Evolutionary conservation across 2,329 filamentous ascomycete genomes (phyloP), one percentile per base, ranked within the genome.

Genomic region (Pseudogymnoascus sp.): DNA sequence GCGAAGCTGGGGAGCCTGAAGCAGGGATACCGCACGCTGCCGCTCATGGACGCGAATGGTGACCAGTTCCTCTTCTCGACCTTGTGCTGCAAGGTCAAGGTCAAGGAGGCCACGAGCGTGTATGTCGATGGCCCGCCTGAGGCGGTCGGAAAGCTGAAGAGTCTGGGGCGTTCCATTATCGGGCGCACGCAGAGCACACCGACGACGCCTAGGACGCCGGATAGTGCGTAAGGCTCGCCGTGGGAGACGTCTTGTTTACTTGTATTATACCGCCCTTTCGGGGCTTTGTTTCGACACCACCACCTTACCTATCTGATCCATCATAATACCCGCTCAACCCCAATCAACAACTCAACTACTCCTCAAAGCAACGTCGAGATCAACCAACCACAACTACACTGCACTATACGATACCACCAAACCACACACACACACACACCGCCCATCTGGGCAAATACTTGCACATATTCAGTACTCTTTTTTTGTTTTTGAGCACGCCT

Each of bases 41-140:
- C 93, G 10, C 82, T 99, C 15, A 89, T 91, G 74, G 93, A 97
- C 76, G 83, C 86, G 63, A 90, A 91, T 67, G 95, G 93, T 65
- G 93, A 97, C 70, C 91, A 93, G 70, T 97, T 96, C 74, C 82
- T 97, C 47, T 97, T 97, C 77, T 96, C 95, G 2, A 96, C 92
- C 10, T 80, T 99, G 15, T 96, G 97, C 76, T 96, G 93, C 78
- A 88, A 87, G 71, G 90, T 97, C 77, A 87, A 87, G 69, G 89
- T 84, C 31, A 80, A 83, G 40, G 78, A 81, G 13, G 77, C 83
- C 38, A 83, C 82, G 53, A 83, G 81, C 65, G 79, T 83, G 67
- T 82, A 85, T 68, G 78, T 87, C 53, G 77, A 83, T 57, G 76
- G 79, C 67, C 72, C 79, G 64, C 73, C 78, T 53, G 77, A 78